Base-by-base conservation (phyloP, 129 eudicot genomes). In the Escallonia rubra region DNA sequence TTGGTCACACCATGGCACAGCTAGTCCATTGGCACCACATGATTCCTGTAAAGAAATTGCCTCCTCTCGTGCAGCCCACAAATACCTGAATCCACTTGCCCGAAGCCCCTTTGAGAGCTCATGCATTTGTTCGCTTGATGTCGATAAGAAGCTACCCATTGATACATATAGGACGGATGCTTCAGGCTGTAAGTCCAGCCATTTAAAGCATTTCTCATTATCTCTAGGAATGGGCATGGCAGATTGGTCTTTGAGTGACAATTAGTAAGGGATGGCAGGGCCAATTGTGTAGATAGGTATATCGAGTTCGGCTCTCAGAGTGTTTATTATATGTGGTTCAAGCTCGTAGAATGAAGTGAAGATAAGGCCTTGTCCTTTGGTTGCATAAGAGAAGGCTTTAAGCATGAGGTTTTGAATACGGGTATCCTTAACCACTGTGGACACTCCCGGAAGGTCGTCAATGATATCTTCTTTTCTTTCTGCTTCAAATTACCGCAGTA, bases 181-280 rank as follows among this genome's bases (percentile, higher is more conserved):
- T 15, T 42, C 4, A 39, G 81, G 81, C 23, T 77, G 76, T 49
- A 67, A n/a, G 47, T 77, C 69, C 8, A 77, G 64, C 81, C 81
- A 77, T 3, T 11, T 11, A n/a, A 50, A 8, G 55, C 12, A 50
- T 3, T 9, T 0, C 12, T 23, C 34, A 23, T 23, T 1, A 23
- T 11, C 1, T 50, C 12, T 3, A n/a, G 10, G 10, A n/a, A n/a
- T 50, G 55, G 55, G 6, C 10, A 50, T 8, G 55, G 10, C 2
- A n/a, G 55, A 50, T 6, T 1, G 55, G 12, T 8, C 10, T 8
- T 50, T 4, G 55, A 50, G 55, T 11, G 55, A 50, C 10, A 50
- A n/a, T n/a, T n/a, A 4, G 10, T 50, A n/a, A n/a, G 55, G 55
- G 55, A 50, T 50, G 10, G 55, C 10, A 50, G 55, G 55, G 55